Evolutionary conservation across 306 rosid genomes (phyloP).

Genomic region (Canavalia gladiata): DNA sequence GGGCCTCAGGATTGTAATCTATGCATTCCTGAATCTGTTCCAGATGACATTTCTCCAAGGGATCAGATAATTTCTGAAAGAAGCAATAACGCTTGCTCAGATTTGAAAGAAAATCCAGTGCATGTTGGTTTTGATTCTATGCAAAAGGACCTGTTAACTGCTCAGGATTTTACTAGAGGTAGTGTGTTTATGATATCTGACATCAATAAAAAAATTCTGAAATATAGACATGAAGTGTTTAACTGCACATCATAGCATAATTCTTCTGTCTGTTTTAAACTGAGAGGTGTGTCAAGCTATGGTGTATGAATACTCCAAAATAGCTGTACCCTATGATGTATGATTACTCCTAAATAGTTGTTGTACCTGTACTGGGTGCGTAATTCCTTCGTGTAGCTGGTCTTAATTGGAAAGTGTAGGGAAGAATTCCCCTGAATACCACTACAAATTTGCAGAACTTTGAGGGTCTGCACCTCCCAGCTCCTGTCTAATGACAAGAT

Average conservation of each 20-base stretch:
- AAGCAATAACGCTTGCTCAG: slow-evolving; percentile 44
- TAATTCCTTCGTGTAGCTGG: not conserved
- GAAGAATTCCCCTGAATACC: too few relatives aligned
- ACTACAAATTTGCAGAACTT: too few relatives aligned
- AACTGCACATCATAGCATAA: not conserved
- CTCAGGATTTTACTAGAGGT: slow-evolving; percentile 57
- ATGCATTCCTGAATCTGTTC: slow-evolving; percentile 54
- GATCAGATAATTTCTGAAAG: slow-evolving; percentile 52
- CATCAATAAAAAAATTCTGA: slow-evolving; percentile 4
- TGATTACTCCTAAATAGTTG: not conserved
- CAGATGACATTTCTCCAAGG: slow-evolving; percentile 46
- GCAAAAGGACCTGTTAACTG: slow-evolving; percentile 49
- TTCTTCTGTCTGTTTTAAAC: slow-evolving; percentile 41
- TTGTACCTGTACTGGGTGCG: not conserved
- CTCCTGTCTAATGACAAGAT: too few relatives aligned
- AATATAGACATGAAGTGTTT: slow-evolving; percentile 32
- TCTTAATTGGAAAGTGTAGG: too few relatives aligned
- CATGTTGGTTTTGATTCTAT: slow-evolving; percentile 44
- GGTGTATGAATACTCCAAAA: not conserved
- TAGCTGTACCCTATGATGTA: too few relatives aligned
- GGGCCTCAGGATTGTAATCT: slow-evolving; percentile 49
- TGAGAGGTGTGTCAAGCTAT: slow-evolving; percentile 26
- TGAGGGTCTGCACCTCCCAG: too few relatives aligned
- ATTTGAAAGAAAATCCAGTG: slow-evolving; percentile 41
- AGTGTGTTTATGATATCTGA: slow-evolving; percentile 48